Evolutionary conservation across 148 eudicot species (phyloP).

Genomic region (Drosera capensis): DNA sequence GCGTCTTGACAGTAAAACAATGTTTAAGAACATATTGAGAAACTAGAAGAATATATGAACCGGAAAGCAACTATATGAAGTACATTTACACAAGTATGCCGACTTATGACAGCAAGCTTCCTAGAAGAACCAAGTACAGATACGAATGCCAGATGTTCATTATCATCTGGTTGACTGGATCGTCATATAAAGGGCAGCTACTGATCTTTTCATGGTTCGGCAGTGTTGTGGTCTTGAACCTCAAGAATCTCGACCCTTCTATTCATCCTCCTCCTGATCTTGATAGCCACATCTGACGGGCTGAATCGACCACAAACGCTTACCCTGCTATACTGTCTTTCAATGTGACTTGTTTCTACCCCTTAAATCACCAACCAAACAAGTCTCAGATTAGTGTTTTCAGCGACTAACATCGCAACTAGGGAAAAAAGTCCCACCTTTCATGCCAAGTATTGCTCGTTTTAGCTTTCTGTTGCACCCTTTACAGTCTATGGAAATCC

Average conservation of each 20-base stretch:
- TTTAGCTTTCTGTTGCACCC: conserved; percentile 20
- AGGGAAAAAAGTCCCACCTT: conserved; percentile 16
- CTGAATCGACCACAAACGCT: conserved; percentile 54
- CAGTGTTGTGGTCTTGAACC: conserved; percentile 34
- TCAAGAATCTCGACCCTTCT: conserved; percentile 73
- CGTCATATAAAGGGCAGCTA: conserved; percentile 14
- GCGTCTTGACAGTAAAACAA: too few relatives aligned
- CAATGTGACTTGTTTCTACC: conserved; percentile 68
- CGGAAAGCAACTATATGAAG: too few relatives aligned
- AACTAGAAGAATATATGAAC: too few relatives aligned
- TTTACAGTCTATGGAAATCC: conserved; percentile 30
- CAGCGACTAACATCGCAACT: not conserved
- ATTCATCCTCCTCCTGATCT: conserved; percentile 57
- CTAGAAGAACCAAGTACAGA: too few relatives aligned
- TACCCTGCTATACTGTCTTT: conserved; percentile 46
- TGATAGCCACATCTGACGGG: conserved; percentile 76
- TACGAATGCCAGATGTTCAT: too few relatives aligned
- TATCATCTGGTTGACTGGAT: too few relatives aligned
- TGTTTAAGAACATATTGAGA: too few relatives aligned
- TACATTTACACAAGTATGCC: too few relatives aligned
- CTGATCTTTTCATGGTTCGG: conserved; percentile 7
- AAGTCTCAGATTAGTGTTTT: not conserved
- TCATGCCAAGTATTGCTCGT: conserved; percentile 22
- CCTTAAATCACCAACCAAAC: conserved; percentile 20
- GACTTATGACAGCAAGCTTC: too few relatives aligned